A percentile compares a stretch with the other conserved stretches of the same genome.
These are phyloP conservation scores for Huiozyma sinensis DNA, from an alignment of 805 yeast species.

Conservation along the genomic window DNA sequence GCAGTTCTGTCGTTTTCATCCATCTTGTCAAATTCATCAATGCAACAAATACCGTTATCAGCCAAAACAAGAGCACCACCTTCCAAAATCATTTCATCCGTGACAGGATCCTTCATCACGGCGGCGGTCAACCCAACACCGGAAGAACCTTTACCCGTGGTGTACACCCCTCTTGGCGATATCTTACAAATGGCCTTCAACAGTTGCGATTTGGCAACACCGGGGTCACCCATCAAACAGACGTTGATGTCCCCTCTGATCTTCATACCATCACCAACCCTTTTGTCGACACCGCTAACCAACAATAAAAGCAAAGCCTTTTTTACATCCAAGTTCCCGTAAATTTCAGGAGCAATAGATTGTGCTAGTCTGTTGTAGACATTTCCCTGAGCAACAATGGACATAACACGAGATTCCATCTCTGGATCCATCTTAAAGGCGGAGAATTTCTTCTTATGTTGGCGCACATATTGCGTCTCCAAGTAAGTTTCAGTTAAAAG, in stretches of 20 bases:
- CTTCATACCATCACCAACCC: slow-evolving; percentile 91
- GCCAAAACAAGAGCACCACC: slow-evolving; percentile 97
- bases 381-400: slow-evolving; percentile 50
- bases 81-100: slow-evolving; percentile 95
- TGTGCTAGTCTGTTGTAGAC: slow-evolving; percentile 70
- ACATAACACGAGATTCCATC: slow-evolving; percentile 43
- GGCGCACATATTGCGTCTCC: slow-evolving; percentile 76
- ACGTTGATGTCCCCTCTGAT: slow-evolving; percentile 96
- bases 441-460: slow-evolving; percentile 83
- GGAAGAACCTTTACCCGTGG: slow-evolving; percentile 97
- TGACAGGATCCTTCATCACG: slow-evolving; percentile 97
- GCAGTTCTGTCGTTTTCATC: slow-evolving; percentile 95
- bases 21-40: slow-evolving; percentile 98
- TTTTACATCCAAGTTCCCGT: slow-evolving; percentile 87
- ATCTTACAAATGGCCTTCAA: slow-evolving; percentile 82
- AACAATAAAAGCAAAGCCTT: slow-evolving; percentile 75
- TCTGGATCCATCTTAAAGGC: slow-evolving; percentile 46
- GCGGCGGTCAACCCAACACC: slow-evolving; percentile 99
- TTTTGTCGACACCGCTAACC: slow-evolving; percentile 93
- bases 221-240: slow-evolving; percentile 98
- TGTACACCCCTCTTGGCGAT: slow-evolving; percentile 93
- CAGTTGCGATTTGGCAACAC: slow-evolving; percentile 96
- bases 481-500: slow-evolving; percentile 86
- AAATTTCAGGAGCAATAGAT: slow-evolving; percentile 96
- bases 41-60: slow-evolving; percentile 96